Evolutionary conservation across 2,329 filamentous ascomycete genomes (phyloP).

Genomic region (Aspergillus pseudonomiae): DNA sequence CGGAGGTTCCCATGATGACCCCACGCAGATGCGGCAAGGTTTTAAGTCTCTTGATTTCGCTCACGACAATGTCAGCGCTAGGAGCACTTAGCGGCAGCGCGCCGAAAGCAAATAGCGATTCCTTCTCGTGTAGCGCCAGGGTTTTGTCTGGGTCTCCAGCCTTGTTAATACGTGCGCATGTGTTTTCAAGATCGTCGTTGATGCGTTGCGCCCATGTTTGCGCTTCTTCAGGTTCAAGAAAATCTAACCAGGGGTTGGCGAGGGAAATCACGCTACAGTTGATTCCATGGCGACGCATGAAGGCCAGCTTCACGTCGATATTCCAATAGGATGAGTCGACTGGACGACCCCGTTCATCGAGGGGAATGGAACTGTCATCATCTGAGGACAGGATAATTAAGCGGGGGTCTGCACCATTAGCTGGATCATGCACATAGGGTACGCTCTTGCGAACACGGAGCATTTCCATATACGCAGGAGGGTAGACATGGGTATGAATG

Average conservation of each 20-base stretch:
- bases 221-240: conserved; percentile 66
- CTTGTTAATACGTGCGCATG: conserved; percentile 60
- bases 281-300: conserved; percentile 86
- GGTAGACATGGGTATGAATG: conserved; percentile 67
- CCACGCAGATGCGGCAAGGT: conserved; percentile 71
- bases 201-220: conserved; percentile 66
- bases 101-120: conserved; percentile 79
- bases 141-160: conserved; percentile 22
- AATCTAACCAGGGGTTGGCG: conserved; percentile 94
- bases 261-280: conserved; percentile 82
- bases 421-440: conserved; percentile 49
- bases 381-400: conserved; percentile 53
- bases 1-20: conserved; percentile 85
- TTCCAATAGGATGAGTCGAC: conserved; percentile 83
- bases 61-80: conserved; percentile 59
- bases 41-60: conserved; percentile 65
- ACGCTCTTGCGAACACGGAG: conserved; percentile 55
- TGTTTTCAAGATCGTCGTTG: conserved; percentile 75
- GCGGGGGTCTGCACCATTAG: conserved; percentile 38
- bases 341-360: conserved; percentile 68
- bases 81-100: conserved; percentile 76
- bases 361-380: conserved; percentile 43
- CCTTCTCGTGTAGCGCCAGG: conserved; percentile 51
- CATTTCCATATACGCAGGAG: conserved; percentile 61
- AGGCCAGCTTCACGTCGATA: conserved; percentile 75